A percentile compares a stretch with the other conserved stretches of the same genome.
phyloP scores from a whole-genome alignment of 1,284 basidiomycete species.

The Athelia psychrophila region DNA sequence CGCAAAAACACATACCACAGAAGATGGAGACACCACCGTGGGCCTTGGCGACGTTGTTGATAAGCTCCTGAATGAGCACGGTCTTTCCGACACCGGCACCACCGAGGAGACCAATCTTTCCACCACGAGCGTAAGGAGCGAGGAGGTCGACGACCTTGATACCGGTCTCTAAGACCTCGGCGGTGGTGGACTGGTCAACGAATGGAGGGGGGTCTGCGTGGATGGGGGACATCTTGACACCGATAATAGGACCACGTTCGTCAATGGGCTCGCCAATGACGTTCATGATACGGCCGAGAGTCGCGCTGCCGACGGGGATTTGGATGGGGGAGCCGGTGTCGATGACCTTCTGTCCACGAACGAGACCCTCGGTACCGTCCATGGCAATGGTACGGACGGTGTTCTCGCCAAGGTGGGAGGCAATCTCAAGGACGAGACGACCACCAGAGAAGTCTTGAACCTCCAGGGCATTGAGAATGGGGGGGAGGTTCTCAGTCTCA shows the following conservation, averaged over 20 bases:
- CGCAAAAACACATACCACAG: slow-evolving; percentile 68
- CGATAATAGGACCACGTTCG: slow-evolving; percentile 98
- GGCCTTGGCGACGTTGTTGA: slow-evolving; percentile 99
- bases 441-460: slow-evolving; percentile 91
- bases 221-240: slow-evolving; percentile 87
- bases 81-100: slow-evolving; percentile 99
- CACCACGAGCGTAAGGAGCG: slow-evolving; percentile 99
- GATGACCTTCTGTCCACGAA: slow-evolving; percentile 95
- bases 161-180: slow-evolving; percentile 98
- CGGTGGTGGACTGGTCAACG: slow-evolving; percentile 97
- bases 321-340: slow-evolving; percentile 96
- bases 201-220: slow-evolving; percentile 96
- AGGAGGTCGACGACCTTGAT: slow-evolving; percentile 99
- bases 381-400: slow-evolving; percentile 96
- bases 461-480: slow-evolving; percentile 98
- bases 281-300: slow-evolving; percentile 99
- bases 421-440: slow-evolving; percentile 94
- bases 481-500: slow-evolving; percentile 86
- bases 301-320: slow-evolving; percentile 93
- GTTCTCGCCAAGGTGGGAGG: slow-evolving; percentile 98
- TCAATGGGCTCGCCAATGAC: slow-evolving; percentile 99
- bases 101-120: slow-evolving; percentile 99
- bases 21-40: slow-evolving; percentile 99
- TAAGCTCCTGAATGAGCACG: slow-evolving; percentile 97
- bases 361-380: slow-evolving; percentile 99